These are phyloP conservation scores for Cichorium intybus DNA, from an alignment of 140 eudicot genomes.

Conservation along the genomic window DNA sequence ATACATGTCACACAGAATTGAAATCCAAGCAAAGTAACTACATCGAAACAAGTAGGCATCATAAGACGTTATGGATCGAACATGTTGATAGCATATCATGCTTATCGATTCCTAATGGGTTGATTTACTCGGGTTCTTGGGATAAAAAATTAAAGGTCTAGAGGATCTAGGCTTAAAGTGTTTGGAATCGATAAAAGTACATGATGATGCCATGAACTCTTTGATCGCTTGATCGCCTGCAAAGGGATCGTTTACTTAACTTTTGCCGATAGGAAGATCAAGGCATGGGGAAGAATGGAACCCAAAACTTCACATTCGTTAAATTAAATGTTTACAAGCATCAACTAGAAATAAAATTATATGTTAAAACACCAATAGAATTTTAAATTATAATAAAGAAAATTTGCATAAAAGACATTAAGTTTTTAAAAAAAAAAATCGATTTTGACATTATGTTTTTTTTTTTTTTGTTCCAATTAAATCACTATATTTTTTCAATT, in stretches of 20 bases:
- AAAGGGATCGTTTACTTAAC: constrained; percentile 61
- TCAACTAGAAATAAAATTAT: too few species aligned
- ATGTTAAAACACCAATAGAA: too few species aligned
- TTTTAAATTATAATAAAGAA: too few species aligned
- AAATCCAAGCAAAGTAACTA: constrained; percentile 80
- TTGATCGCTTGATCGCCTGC: constrained; percentile 39
- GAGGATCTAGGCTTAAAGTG: constrained; percentile 77
- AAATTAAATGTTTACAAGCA: too few species aligned
- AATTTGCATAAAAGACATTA: too few species aligned
- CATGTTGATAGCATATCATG: constrained; percentile 91
- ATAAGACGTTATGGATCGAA: constrained; percentile 77
- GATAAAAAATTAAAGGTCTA: constrained; percentile 82
- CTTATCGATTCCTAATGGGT: constrained; percentile 56
- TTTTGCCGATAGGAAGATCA: constrained; percentile 85
- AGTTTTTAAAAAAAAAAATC: too few species aligned
- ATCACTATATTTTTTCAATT: too few species aligned
- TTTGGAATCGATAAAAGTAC: constrained; percentile 83
- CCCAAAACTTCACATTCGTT: constrained; percentile 42
- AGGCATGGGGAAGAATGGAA: constrained; percentile 66
- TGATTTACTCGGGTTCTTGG: constrained; percentile 96
- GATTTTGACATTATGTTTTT: too few species aligned
- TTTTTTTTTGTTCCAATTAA: too few species aligned
- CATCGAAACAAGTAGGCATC: constrained; percentile 71
- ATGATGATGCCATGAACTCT: constrained; percentile 85
- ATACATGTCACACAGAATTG: too few species aligned